phyloP scores from a whole-genome alignment of 768 basidiomycete genomes.

The Suillus sp. region DNA sequence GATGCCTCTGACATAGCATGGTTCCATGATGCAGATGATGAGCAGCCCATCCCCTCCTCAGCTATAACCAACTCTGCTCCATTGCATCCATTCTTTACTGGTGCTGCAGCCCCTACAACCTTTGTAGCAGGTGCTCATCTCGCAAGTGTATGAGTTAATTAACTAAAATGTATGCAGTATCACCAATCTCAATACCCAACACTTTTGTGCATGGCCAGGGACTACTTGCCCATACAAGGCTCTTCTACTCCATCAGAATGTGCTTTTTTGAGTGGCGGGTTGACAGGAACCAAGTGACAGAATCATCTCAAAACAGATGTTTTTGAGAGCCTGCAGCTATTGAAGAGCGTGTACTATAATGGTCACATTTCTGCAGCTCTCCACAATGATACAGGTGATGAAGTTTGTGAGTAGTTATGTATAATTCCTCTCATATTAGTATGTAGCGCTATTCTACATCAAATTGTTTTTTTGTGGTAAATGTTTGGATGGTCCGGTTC shows the following conservation, averaged over 20 bases:
- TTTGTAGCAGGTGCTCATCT: not conserved
- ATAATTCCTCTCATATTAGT: no score
- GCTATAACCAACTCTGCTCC: not conserved
- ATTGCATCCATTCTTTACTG: not conserved
- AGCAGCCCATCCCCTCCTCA: not conserved
- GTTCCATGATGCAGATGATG: conserved; percentile 1
- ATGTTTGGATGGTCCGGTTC: no score
- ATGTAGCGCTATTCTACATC: no score
- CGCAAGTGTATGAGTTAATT: conserved; percentile 6
- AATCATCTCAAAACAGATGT: conserved; percentile 25
- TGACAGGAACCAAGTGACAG: conserved; percentile 24
- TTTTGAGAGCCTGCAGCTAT: conserved; percentile 23
- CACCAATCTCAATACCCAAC: conserved; percentile 22
- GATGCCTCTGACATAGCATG: conserved; percentile 5
- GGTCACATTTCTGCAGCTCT: conserved; percentile 27
- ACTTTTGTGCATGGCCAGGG: conserved; percentile 17
- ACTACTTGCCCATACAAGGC: conserved; percentile 29
- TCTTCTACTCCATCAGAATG: conserved; percentile 29
- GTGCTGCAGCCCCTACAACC: not conserved
- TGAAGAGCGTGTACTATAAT: conserved; percentile 33
- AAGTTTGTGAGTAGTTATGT: not conserved
- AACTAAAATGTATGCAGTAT: conserved; percentile 17
- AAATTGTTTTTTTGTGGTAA: no score
- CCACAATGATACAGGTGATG: no score
- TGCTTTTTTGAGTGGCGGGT: conserved; percentile 32